Base-by-base conservation (phyloP, 441 rosid genomes). In the Euphorbia schlechtendalii region DNA sequence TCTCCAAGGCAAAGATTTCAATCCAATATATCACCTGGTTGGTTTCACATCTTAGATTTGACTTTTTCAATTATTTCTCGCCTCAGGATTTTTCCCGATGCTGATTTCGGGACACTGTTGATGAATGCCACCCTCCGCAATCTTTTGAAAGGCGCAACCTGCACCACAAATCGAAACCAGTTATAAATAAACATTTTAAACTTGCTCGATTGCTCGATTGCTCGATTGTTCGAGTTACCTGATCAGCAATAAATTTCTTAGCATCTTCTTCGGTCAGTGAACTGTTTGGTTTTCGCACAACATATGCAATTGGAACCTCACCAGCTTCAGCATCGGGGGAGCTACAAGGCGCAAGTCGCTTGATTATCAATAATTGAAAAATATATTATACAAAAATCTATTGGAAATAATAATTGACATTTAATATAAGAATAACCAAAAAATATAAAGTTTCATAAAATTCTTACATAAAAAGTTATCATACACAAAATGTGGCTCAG, bases 301-400 rank as follows among this genome's bases (percentile, higher is more conserved):
- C 89, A 76, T 86, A 89, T 65, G 89, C 96, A 45, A 76, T 67
- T 36, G 97, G 97, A 54, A 94, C 96, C 78, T 89, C 97, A 25
- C 99, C 96, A 46, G 96, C 96, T 80, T 94, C 92, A 60, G 82
- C 88, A 76, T 90, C 94, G 28, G 99, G 99, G 51, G 76, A 89
- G 61, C 97, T 90, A 68, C 68, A 83, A 27, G 18, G 62, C 20
- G 30, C 4, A 66, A 58, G 67, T 36, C 30, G 51, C 8, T 65
- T 22, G 53, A 64, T 13, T 55, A 32, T 64, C 58, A 72, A 58
- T 20, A 43, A 6, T 12, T 15, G 28, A 15, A 8, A n/a, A 22
- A n/a, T n/a, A n/a, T n/a, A n/a, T n/a, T n/a, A n/a, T n/a, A n/a
- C n/a, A n/a, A n/a, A n/a, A n/a, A n/a, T n/a, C n/a, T n/a, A n/a